A percentile compares a stretch with the other conserved stretches of the same genome.
phyloP scores from a whole-genome alignment of 495 filamentous ascomycete genomes.

The Talaromyces ruber region DNA sequence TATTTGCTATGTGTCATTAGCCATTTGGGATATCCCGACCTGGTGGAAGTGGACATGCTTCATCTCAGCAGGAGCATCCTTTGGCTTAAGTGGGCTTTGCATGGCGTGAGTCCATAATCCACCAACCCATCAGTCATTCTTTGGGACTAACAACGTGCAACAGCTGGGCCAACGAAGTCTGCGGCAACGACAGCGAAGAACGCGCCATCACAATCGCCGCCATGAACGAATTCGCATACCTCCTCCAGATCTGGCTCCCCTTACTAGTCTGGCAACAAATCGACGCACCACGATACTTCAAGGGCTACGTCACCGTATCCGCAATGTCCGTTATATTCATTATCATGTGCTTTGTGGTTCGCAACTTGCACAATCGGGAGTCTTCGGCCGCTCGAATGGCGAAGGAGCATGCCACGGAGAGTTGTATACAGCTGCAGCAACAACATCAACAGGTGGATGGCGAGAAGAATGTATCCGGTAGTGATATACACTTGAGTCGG shows the following conservation, averaged over 20 bases:
- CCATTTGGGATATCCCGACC: conserved; percentile 38
- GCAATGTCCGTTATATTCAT: conserved; percentile 26
- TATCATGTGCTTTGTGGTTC: conserved; percentile 14
- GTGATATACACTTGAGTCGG: not conserved
- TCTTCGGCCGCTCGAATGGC: not conserved
- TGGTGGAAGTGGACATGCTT: conserved; percentile 38
- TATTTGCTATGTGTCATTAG: conserved; percentile 28
- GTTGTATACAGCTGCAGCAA: not conserved
- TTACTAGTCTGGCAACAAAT: conserved; percentile 43
- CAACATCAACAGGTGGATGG: not conserved
- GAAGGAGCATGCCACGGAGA: not conserved
- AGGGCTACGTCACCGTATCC: conserved; percentile 36
- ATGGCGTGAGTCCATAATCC: conserved; percentile 25
- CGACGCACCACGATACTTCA: conserved; percentile 38
- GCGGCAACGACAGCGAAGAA: conserved; percentile 43
- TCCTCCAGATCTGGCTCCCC: conserved; percentile 42
- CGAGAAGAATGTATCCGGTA: not conserved
- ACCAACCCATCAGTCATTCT: not conserved
- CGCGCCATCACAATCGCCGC: conserved; percentile 38
- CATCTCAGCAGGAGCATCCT: conserved; percentile 27
- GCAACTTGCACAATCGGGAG: conserved; percentile 32
- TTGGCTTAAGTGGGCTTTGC: conserved; percentile 30
- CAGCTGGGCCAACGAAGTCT: conserved; percentile 43
- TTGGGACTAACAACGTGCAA: not conserved
- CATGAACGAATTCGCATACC: conserved; percentile 45